A percentile compares a stretch with the other conserved stretches of the same genome.
These are phyloP conservation scores for Myxozyma udenii DNA, from an alignment of 805 yeast genomes.

Conservation along the genomic window DNA sequence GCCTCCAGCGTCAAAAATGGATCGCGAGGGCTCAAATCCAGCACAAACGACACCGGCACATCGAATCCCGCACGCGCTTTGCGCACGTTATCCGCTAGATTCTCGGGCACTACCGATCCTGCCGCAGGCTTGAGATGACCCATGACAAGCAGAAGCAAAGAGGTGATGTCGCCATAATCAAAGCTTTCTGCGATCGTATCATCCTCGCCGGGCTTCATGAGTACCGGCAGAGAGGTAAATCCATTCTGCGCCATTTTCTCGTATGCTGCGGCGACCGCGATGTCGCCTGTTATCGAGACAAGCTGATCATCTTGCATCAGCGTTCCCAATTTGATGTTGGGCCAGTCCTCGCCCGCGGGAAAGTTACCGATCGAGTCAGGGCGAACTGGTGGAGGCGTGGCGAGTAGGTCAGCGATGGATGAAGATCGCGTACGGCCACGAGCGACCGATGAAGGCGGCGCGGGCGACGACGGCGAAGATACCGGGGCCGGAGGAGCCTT, in stretches of 20 bases:
- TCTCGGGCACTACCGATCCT: constrained; percentile 19
- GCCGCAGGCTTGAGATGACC: constrained; percentile 53
- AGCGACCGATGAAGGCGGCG: no score
- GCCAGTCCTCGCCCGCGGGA: constrained; percentile 55
- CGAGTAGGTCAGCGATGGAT: constrained; percentile 36
- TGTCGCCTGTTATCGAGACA: constrained; percentile 60
- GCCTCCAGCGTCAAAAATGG: constrained; percentile 80
- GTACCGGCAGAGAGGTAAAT: constrained; percentile 82
- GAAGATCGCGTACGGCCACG: constrained; percentile 27
- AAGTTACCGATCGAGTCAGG: constrained; percentile 4
- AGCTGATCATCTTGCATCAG: constrained; percentile 76
- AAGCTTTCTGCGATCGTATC: constrained; percentile 76
- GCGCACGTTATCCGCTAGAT: constrained; percentile 44
- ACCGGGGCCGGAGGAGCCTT: neutral
- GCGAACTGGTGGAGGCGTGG: constrained; percentile 37
- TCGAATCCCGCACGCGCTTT: constrained; percentile 83
- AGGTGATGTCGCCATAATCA: constrained; percentile 87
- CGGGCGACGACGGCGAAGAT: constrained; percentile 12
- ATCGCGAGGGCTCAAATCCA: constrained; percentile 79
- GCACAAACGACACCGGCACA: constrained; percentile 87
- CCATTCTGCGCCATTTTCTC: constrained; percentile 68
- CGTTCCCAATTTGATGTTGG: constrained; percentile 64
- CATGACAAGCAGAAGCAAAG: constrained; percentile 78
- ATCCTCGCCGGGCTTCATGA: constrained; percentile 37
- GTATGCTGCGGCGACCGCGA: constrained; percentile 85